Percentiles rank a stretch among this genome's conserved stretches.
These are phyloP conservation scores for Ophiostoma montium DNA, from an alignment of 2,329 filamentous ascomycete species.

Conservation along the genomic window DNA sequence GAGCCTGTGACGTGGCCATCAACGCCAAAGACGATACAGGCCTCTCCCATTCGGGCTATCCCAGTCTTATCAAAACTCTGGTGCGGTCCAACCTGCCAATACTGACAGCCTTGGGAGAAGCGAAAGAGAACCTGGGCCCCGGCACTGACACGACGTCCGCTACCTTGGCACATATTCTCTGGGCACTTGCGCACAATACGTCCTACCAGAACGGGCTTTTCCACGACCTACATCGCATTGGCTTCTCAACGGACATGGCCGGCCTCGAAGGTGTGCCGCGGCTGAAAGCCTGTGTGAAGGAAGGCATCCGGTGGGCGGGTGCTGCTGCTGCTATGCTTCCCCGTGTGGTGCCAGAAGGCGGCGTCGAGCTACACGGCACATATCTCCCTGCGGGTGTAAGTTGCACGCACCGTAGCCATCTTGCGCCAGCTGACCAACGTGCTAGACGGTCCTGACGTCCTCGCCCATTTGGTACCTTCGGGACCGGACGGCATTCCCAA, in stretches of 20 bases:
- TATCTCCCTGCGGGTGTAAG: constrained; percentile 6
- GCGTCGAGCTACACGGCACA: constrained; percentile 4
- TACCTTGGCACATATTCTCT: constrained; percentile 8
- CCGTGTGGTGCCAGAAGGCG: constrained; percentile 5
- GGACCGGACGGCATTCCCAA: constrained; percentile 5
- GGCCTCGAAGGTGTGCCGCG: constrained; percentile 5
- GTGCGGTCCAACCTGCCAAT: constrained; percentile 3
- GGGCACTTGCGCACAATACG: constrained; percentile 6
- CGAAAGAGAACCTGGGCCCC: constrained; percentile 10
- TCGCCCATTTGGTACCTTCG: constrained; percentile 10
- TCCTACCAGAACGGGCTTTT: constrained; percentile 6
- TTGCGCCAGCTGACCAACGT: too few relatives aligned
- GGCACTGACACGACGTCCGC: constrained; percentile 10
- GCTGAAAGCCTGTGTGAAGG: constrained; percentile 8
- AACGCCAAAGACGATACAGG: background rate
- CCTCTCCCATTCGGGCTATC: background rate
- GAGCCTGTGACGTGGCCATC: background rate
- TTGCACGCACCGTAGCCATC: background rate
- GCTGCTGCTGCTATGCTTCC: constrained; percentile 10
- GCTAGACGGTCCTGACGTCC: constrained; percentile 6
- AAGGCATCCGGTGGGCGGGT: constrained; percentile 9
- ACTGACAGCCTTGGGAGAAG: constrained; percentile 5
- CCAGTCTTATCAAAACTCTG: background rate
- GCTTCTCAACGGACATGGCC: constrained; percentile 9
- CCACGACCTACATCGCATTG: background rate